Evolutionary conservation across 805 yeast genomes (phyloP).

Genomic region (Metschnikowia lachancei): DNA sequence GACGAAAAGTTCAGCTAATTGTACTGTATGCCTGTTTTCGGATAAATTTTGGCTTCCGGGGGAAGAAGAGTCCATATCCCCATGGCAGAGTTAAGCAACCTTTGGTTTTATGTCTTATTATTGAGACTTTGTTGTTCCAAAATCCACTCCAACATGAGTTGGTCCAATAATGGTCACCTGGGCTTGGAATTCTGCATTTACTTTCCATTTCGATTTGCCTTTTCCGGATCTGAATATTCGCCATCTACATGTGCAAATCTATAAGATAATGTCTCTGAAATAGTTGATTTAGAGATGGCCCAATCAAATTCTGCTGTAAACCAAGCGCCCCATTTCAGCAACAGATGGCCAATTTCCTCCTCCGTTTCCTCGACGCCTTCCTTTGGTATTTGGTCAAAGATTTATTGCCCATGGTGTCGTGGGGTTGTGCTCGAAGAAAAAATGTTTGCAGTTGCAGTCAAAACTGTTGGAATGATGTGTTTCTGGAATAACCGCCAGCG

Average conservation of each 20-base stretch:
- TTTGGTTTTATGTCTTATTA: not conserved
- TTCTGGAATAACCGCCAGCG: too few relatives aligned
- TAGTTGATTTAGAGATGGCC: not conserved
- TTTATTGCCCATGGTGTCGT: not conserved
- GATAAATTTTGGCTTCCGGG: not conserved
- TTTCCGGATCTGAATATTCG: too few relatives aligned
- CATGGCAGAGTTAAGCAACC: not conserved
- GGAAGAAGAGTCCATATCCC: not conserved
- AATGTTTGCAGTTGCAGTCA: too few relatives aligned
- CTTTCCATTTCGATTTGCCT: not conserved
- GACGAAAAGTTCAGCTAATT: not conserved
- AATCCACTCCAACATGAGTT: not conserved
- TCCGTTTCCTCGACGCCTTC: not conserved
- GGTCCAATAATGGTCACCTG: not conserved
- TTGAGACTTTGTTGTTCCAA: not conserved
- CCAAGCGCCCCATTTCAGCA: not conserved
- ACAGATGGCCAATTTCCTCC: not conserved
- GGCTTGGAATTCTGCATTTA: not conserved
- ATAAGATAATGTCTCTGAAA: not conserved
- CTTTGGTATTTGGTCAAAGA: not conserved
- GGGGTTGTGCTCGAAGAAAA: too few relatives aligned
- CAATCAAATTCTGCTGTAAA: not conserved
- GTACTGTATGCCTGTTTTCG: not conserved
- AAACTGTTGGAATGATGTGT: too few relatives aligned
- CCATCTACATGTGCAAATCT: not conserved